phyloP scores from a whole-genome alignment of 805 yeast genomes.

The Schizosaccharomyces japonicus region DNA sequence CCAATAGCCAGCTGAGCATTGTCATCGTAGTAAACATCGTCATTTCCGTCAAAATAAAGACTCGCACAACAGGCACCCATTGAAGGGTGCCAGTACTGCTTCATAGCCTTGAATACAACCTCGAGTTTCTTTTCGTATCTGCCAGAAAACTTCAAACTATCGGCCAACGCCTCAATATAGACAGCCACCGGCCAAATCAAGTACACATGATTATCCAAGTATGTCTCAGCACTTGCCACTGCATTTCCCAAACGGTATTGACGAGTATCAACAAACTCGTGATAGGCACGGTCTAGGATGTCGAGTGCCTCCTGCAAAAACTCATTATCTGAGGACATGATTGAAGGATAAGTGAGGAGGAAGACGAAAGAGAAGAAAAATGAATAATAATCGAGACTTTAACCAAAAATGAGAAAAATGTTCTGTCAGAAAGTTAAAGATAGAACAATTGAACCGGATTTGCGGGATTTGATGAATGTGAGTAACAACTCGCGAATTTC shows the following conservation, averaged over 20 bases:
- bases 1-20: slow-evolving; percentile 54
- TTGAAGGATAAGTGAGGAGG: too few relatives aligned
- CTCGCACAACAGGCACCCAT: slow-evolving; percentile 42
- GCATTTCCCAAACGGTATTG: neutral
- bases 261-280: neutral
- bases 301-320: neutral
- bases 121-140: neutral
- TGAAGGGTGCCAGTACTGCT: slow-evolving; percentile 13
- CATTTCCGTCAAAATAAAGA: slow-evolving; percentile 32
- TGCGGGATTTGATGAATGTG: too few relatives aligned
- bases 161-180: slow-evolving; percentile 4
- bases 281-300: neutral
- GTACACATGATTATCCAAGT: neutral
- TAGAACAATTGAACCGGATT: too few relatives aligned
- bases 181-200: slow-evolving; percentile 5
- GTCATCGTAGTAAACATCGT: slow-evolving; percentile 48
- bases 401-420: too few relatives aligned
- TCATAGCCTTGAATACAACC: neutral
- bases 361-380: too few relatives aligned
- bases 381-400: too few relatives aligned
- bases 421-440: too few relatives aligned
- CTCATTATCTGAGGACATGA: neutral
- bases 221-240: neutral
- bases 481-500: too few relatives aligned
- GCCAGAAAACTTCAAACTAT: neutral